Evolutionary conservation across 2,329 filamentous ascomycete genomes (phyloP), one percentile per base, ranked within the genome.

Genomic region (Hypoxylon sp.): DNA sequence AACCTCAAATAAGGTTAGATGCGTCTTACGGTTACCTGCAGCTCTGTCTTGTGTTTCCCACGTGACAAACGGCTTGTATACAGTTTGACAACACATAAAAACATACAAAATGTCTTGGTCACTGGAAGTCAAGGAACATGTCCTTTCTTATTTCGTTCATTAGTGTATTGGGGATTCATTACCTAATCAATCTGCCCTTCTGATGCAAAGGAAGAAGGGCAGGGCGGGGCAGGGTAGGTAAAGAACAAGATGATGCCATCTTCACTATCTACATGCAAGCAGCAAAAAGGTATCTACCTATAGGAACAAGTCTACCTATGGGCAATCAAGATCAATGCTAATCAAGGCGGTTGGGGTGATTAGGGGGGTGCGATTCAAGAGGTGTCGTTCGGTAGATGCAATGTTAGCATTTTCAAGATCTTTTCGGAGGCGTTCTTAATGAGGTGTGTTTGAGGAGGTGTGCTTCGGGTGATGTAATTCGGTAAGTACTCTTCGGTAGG

Each of bases 21-120:
- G 76, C 78, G 75, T 76, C 62, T 35, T 26, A 68, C 80, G 79
- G 79, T 74, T 80, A 79, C 78, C 72, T 76, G 79, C 80, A 80
- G 75, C 67, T 67, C 68, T 74, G 73, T 77, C 72, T 74, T 75
- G 75, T 76, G 78, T 76, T 77, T 79, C 74, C 79, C 79, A 81
- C 79, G 80, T 81, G 78, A 80, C 75, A 78, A 78, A 79, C 75
- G 74, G 69, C 68, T 70, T 72, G 68, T 72, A 64, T 66, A 70
- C 65, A 53, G 44, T 72, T 63, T 62, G 52, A 64, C 67, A 73
- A 58, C 61, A 55, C 58, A 70, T 29, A 63, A 67, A 65, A 37
- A 33, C 29, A 10, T 48, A 35, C 10, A 22, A 53, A 62, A 72
- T 70, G 70, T 75, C 65, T 72, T 61, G 52, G 48, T 58, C 24